phyloP scores from a whole-genome alignment of 1,139 yeast genomes.

The Candida neerlandica region DNA sequence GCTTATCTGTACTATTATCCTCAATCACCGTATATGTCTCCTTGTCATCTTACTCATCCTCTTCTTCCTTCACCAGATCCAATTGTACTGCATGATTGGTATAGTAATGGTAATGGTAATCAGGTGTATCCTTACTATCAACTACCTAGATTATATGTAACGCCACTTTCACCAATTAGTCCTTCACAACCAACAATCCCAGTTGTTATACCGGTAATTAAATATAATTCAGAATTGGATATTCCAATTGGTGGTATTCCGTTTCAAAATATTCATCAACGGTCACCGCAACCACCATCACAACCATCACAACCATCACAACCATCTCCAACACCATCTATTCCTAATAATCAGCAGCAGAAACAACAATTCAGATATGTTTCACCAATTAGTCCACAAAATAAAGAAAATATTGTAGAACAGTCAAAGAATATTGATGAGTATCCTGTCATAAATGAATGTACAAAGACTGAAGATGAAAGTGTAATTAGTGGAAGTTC shows the following conservation, averaged over 20 bases:
- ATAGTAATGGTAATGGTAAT: neutral
- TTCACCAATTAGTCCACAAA: constrained; percentile 9
- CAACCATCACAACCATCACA: too few species aligned
- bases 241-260: constrained; percentile 31
- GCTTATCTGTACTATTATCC: neutral
- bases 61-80: neutral
- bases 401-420: neutral
- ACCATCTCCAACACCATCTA: too few species aligned
- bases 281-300: neutral
- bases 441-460: neutral
- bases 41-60: neutral
- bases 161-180: constrained; percentile 2
- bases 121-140: neutral
- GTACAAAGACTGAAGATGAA: neutral
- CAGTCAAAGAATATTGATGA: neutral
- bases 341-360: too few species aligned
- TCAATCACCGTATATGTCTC: neutral
- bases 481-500: neutral
- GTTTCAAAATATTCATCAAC: constrained; percentile 5
- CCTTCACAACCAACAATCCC: neutral
- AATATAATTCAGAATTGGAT: constrained; percentile 26
- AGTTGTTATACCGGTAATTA: constrained; percentile 51
- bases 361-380: neutral
- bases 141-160: neutral
- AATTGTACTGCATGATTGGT: neutral